Conservation (phyloP, 805 yeast genomes). For the Lipomyces mesembrius region DNA sequence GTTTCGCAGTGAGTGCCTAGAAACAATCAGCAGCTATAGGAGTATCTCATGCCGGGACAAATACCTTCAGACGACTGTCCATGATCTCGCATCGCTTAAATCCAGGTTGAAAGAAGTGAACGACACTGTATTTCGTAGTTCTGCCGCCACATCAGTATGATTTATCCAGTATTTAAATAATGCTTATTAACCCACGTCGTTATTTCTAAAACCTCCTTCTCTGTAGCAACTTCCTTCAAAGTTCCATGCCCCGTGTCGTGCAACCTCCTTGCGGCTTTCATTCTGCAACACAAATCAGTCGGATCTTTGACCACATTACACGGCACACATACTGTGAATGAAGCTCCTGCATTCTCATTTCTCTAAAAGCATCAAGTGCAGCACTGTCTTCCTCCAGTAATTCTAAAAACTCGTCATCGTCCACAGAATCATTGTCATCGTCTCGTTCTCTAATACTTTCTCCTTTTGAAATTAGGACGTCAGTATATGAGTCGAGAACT, state of each 20-base stretch:
- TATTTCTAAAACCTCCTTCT: slow-evolving; percentile 59
- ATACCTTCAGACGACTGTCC: slow-evolving; percentile 51
- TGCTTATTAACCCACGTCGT: slow-evolving; percentile 48
- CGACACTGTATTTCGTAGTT: slow-evolving; percentile 50
- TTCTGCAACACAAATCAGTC: slow-evolving; percentile 43
- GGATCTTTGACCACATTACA: neutral
- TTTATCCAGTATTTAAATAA: neutral
- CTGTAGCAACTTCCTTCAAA: slow-evolving; percentile 49
- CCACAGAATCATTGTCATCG: slow-evolving; percentile 39
- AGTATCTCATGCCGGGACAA: neutral
- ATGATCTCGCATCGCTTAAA: slow-evolving; percentile 66
- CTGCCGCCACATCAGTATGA: slow-evolving; percentile 6
- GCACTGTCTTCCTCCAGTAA: slow-evolving; percentile 52
- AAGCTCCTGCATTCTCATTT: slow-evolving; percentile 63
- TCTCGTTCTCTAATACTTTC: slow-evolving; percentile 44
- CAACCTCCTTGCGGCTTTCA: slow-evolving; percentile 47
- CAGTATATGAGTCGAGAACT: slow-evolving; percentile 29
- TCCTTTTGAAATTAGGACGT: slow-evolving; percentile 17
- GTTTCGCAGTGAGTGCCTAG: slow-evolving; percentile 58
- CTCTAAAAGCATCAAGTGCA: slow-evolving; percentile 61
- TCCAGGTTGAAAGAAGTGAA: slow-evolving; percentile 66
- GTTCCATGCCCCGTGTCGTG: slow-evolving; percentile 53
- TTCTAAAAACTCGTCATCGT: slow-evolving; percentile 42
- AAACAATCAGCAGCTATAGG: neutral
- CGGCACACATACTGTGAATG: slow-evolving; percentile 45